Conservation (phyloP, 768 basidiomycete species). For the Tephrocybe sp. region DNA sequence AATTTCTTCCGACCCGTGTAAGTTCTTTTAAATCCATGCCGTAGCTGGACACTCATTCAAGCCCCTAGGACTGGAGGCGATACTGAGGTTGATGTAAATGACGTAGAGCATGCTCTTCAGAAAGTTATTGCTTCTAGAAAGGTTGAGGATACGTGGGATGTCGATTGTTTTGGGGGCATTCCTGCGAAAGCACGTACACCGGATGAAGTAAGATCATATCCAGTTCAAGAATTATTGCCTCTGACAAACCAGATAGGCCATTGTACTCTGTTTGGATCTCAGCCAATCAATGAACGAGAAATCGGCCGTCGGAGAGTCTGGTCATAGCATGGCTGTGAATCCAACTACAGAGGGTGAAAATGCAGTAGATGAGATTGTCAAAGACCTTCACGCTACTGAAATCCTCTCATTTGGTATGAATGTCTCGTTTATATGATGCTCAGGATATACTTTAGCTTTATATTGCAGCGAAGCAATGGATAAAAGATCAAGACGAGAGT, state of each 20-base stretch:
- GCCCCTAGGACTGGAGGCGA: constrained; percentile 23
- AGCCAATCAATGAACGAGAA: constrained; percentile 24
- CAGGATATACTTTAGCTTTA: not conserved
- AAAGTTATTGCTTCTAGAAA: constrained; percentile 20
- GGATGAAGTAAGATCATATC: constrained; percentile 21
- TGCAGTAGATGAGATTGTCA: constrained; percentile 1
- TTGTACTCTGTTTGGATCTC: constrained; percentile 28
- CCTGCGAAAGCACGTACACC: constrained; percentile 22
- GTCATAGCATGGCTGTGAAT: not conserved
- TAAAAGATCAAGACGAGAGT: constrained; percentile 1
- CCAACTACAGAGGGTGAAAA: not conserved
- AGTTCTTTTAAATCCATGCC: not conserved
- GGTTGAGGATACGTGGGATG: constrained; percentile 27
- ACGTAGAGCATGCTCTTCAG: constrained; percentile 22
- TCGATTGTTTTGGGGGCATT: constrained; percentile 25
- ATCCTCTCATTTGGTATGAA: not conserved
- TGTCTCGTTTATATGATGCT: too few relatives aligned
- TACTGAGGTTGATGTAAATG: constrained; percentile 29
- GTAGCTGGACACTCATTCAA: not conserved
- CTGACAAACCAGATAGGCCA: constrained; percentile 18
- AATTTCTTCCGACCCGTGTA: constrained; percentile 29
- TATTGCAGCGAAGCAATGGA: not conserved
- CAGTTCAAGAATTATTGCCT: not conserved
- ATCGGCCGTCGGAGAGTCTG: constrained; percentile 19
- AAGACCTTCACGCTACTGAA: not conserved